These are phyloP conservation scores for Echites panduratus DNA, from an alignment of 257 asterid genomes.

Conservation along the genomic window DNA sequence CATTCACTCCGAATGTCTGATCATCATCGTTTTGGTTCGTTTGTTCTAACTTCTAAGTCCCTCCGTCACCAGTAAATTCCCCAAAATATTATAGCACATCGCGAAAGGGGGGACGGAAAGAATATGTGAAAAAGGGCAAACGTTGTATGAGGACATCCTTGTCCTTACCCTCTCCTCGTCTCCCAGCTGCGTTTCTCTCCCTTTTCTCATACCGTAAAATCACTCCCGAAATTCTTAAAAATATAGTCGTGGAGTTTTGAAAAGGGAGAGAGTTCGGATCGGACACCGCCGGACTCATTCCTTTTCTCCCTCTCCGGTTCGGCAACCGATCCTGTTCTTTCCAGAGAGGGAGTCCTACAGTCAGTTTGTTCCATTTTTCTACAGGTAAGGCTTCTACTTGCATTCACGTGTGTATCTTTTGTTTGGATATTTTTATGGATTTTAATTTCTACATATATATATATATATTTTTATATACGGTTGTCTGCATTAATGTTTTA, in stretches of 20 bases:
- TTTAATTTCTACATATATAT: no score
- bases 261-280: slow-evolving; percentile 11
- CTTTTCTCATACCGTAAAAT: background rate
- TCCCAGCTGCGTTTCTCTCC: background rate
- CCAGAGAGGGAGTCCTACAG: slow-evolving; percentile 11
- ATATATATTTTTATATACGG: no score
- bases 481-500: background rate
- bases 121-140: background rate
- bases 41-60: background rate
- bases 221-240: background rate
- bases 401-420: background rate
- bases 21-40: background rate
- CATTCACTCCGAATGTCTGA: background rate
- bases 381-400: slow-evolving; percentile 15
- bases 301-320: slow-evolving; percentile 11
- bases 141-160: slow-evolving; percentile 1
- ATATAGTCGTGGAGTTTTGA: background rate
- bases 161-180: background rate
- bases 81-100: background rate
- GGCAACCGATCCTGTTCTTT: background rate
- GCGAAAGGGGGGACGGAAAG: background rate
- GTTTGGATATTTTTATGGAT: background rate
- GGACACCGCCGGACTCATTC: slow-evolving; percentile 10
- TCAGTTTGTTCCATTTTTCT: background rate
- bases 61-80: background rate